Base-by-base conservation (phyloP, 805 yeast species). In the Candida nanaspora region DNA sequence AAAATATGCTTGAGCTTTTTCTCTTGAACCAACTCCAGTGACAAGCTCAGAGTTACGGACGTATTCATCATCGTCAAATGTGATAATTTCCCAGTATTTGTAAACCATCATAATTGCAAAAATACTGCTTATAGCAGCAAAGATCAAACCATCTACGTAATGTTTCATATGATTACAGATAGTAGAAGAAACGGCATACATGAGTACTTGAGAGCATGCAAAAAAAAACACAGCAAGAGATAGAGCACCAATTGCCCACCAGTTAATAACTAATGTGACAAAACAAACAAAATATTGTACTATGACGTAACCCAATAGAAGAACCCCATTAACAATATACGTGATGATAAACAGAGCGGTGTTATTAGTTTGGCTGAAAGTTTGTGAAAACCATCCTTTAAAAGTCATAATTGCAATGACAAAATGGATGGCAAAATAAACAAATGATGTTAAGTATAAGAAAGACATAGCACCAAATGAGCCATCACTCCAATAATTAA, bases 401-500 rank as follows among this genome's bases (percentile, higher is more conserved):
- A 89, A 86, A 0, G 97, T 87, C 39, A 84, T 62, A 4, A 87
- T 49, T 1, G 87, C 66, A 4, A 87, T 69, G 22, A 86, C 58
- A 54, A 84, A 89, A 43, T 82, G 77, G 22, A 80, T 59, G 1
- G 70, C 65, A 52, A 86, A 88, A 54, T 86, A 78, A 1, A 65
- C 49, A 1, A 69, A 38, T n/a, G 86, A 68, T 1, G 76, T 49
- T 3, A 70, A 38, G 44, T 86, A 68, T 33, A 84, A 59, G 3
- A 69, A 55, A 57, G 76, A 62, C 69, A 86, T 71, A 1, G 95
- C 79, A 42, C 56, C 66, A 15, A 59, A 55, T 1, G 96, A 82
- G 16, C 97, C 97, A 60, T 91, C 98, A 59, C 89, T 97, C 94
- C 96, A 93, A 28, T 89, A 63, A 59, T 88, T 93, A 59, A 87